Base-by-base conservation (phyloP, 805 yeast species). In the Sugiyamaella chiloensis region DNA sequence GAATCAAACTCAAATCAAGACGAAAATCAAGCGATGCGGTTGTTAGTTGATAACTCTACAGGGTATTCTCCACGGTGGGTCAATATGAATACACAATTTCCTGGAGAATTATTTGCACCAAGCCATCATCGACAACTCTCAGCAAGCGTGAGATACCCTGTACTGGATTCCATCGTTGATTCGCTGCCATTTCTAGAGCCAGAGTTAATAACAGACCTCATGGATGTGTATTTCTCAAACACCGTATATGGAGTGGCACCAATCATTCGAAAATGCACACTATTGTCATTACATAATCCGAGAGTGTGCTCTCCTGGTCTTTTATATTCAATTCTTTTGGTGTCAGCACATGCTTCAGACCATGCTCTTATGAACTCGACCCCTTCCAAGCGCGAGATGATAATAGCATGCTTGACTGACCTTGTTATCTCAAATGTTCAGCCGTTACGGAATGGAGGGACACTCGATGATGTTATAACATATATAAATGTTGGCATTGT, bases 311-410 rank as follows among this genome's bases (percentile, higher is more conserved):
- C 59, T 12, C 49, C 54, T 17, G 60, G 60, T 2, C 47, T 60
- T 23, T 48, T 60, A n/a, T 59, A 47, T 42, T 56, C 64, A 12
- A 46, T 60, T 24, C 47, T 60, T 24, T 50, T 57, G 24, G 60
- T 60, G n/a, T 61, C 64, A 11, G 64, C 61, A 16, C 64, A 60
- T 43, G 61, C 54, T 9, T 57, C 61, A 8, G 63, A 60, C 43
- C 60, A 60, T 39, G 60, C 64, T 12, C 52, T 47, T 17, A 47
- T 60, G 44, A 56, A 61, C 9, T 49, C 57, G 1, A 53, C 60
- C 4, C 64, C 64, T 11, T 51, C 61, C 9, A 56, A 62, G 6
- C 55, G 63, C 6, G 48, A 56, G 2, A 46, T 47, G 20, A 51
- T 59, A 40, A 57, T 59, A 36, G 32, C 42, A 7, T 21, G 42